Base-by-base conservation (phyloP, 2,329 filamentous ascomycete species). In the Xylariales sp. region DNA sequence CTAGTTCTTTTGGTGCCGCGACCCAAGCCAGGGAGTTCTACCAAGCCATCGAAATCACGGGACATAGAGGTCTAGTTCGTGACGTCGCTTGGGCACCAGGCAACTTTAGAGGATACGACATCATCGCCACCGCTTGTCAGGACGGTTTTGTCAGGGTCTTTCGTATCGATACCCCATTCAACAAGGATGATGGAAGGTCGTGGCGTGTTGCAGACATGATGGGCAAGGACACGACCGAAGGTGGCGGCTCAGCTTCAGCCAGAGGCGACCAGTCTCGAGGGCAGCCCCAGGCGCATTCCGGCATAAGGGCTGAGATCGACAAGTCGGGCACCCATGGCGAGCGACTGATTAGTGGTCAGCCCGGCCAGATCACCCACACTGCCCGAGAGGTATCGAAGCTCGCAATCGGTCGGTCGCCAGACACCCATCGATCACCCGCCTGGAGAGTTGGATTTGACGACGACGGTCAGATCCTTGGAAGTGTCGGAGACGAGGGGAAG, bases 31-130 rank as follows among this genome's bases (percentile, higher is more conserved):
- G 86, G 46, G 84, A 88, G 45, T 94, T 97, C 58, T 95, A 95
- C 59, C 78, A 87, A 6, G 89, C 89, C 0, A 82, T 84, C 15
- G 84, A 89, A 56, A 69, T 97, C 12, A 71, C 72, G 21, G 81
- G 82, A 2, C 86, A 95, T 53, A 74, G 78, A 6, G 82, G 83
- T 1, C 73, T 97, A 28, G 86, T 96, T 5, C 76, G 91, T 35
- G 90, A 96, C 59, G 78, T 96, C 1, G 84, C 88, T 2, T 98
- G 93, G 93, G 88, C 91, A 1, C 86, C 89, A 35, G 91, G 89
- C 10, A 94, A 89, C 50, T 88, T 94, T 54, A 73, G 90, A 28
- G 91, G 91, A 1, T 91, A 88, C 60, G 93, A 98, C 61, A 76
- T 91, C 43, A 77, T 97, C 52, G 93, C 91, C 3, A 94, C 90